Percentiles rank a stretch among this genome's conserved stretches.
These are phyloP conservation scores for Candida coleopterorum DNA, from an alignment of 805 yeast species.

Conservation along the genomic window DNA sequence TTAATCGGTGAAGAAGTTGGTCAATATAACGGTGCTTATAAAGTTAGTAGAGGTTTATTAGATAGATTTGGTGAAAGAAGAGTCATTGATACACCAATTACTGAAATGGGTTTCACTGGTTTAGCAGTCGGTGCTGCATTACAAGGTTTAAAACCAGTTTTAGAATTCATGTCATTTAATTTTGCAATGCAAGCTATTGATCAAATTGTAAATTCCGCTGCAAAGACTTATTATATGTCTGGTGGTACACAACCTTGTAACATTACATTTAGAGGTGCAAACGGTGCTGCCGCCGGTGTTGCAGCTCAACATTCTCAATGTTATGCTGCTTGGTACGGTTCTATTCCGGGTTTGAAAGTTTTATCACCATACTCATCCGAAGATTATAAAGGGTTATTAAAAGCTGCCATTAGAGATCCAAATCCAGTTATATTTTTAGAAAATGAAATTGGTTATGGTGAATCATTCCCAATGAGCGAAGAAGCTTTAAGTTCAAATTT, in stretches of 20 bases:
- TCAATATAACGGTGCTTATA: slow-evolving; percentile 98
- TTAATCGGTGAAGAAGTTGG: slow-evolving; percentile 99
- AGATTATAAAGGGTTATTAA: slow-evolving; percentile 92
- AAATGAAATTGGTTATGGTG: slow-evolving; percentile 93
- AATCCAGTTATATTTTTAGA: slow-evolving; percentile 95
- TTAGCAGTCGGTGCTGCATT: slow-evolving; percentile 94
- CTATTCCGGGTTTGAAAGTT: slow-evolving; percentile 97
- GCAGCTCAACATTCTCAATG: slow-evolving; percentile 99
- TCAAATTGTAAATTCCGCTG: slow-evolving; percentile 97
- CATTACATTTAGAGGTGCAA: slow-evolving; percentile 98
- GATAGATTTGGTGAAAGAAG: slow-evolving; percentile 94
- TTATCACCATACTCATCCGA: slow-evolving; percentile 92
- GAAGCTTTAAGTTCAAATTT: slow-evolving; percentile 87
- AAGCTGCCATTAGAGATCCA: slow-evolving; percentile 98
- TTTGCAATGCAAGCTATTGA: slow-evolving; percentile 99
- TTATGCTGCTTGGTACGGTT: slow-evolving; percentile 96
- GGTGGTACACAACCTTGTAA: slow-evolving; percentile 98
- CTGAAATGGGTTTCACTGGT: slow-evolving; percentile 99
- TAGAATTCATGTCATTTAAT: slow-evolving; percentile 98
- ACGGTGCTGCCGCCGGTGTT: slow-evolving; percentile 99
- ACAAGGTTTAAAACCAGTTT: slow-evolving; percentile 92
- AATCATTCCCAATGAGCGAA: slow-evolving; percentile 81
- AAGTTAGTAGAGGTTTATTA: slow-evolving; percentile 89
- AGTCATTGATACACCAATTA: slow-evolving; percentile 94
- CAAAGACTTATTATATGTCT: slow-evolving; percentile 97